Evolutionary conservation across 192 early-diverging fungal genomes (phyloP), one percentile per base, ranked within the genome.

Genomic region (Umbelopsis sp.): DNA sequence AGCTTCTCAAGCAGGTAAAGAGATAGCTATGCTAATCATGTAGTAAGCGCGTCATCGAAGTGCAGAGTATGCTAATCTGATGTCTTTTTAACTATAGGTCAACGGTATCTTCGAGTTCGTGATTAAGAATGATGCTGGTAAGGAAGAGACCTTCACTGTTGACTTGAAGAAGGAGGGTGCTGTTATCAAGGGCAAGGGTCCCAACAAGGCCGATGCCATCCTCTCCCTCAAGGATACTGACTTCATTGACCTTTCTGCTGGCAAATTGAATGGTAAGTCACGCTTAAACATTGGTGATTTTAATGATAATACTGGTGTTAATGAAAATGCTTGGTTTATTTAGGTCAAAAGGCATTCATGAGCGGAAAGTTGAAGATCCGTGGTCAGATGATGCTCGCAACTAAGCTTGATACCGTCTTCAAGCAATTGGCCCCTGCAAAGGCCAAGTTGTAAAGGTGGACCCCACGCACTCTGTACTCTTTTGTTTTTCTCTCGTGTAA

Each of bases 101-200:
- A 97, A 97, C 59, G 94, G 92, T 32, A 75, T 95, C 25, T 96
- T 96, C 85, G 91, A 94, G 81, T 90, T 98, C 76, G 88, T 93
- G 68, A 83, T 98, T 78, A 90, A 86, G 73, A 95, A 92, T 74
- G 81, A 78, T 0, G 83, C 82, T 26, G 88, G 86, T 10, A 86
- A 93, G 71, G 77, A 80, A 26, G 88, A 91, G 72, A 84, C 90
- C 52, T 98, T 94, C 92, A 90, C 88, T 49, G 75, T 97, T 24
- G 92, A 98, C 74, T 80, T 97, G 53, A 97, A 97, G 80, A 91
- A 90, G 22, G 84, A 85, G 0, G 86, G 85, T 20, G 80, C 78
- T 5, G 79, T 83, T 32, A 72, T 87, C 25, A 91, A 85, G 22
- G 85, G 86, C 38, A 74, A 81, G 65, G 87, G 89, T 36, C 70